These are phyloP conservation scores for Lineolata rhizophorae DNA, from an alignment of 495 filamentous ascomycete genomes.

Conservation along the genomic window DNA sequence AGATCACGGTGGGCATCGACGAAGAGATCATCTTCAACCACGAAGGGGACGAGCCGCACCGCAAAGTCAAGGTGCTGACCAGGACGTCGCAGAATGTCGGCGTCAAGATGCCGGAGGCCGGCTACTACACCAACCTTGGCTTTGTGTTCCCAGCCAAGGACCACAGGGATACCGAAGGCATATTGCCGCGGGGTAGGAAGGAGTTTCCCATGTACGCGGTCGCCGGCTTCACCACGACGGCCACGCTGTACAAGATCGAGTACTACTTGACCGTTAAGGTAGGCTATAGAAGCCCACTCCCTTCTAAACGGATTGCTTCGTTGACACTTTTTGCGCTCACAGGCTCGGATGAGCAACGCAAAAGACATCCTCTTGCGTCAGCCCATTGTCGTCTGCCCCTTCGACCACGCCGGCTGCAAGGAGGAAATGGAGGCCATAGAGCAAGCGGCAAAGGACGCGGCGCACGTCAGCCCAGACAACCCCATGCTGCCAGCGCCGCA, in stretches of 20 bases:
- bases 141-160: constrained; percentile 85
- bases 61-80: constrained; percentile 68
- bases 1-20: constrained; percentile 83
- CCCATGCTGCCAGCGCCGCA: constrained; percentile 65
- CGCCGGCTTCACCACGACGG: constrained; percentile 80
- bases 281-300: constrained; percentile 9
- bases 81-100: constrained; percentile 65
- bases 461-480: constrained; percentile 66
- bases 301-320: neutral
- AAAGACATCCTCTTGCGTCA: constrained; percentile 79
- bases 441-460: constrained; percentile 79
- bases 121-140: constrained; percentile 78
- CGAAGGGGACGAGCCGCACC: constrained; percentile 88
- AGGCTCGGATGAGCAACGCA: constrained; percentile 84
- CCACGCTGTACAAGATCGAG: constrained; percentile 91
- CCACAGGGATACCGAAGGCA: constrained; percentile 66
- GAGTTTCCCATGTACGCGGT: constrained; percentile 80
- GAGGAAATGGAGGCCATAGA: constrained; percentile 97
- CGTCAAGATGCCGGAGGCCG: constrained; percentile 63
- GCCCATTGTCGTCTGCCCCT: constrained; percentile 86
- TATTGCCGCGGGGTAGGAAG: constrained; percentile 62
- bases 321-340: constrained; percentile 3
- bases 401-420: constrained; percentile 87
- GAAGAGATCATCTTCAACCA: constrained; percentile 96
- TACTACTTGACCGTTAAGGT: constrained; percentile 93